Base-by-base conservation (phyloP, 345 rosid species). In the Populus tremula region DNA sequence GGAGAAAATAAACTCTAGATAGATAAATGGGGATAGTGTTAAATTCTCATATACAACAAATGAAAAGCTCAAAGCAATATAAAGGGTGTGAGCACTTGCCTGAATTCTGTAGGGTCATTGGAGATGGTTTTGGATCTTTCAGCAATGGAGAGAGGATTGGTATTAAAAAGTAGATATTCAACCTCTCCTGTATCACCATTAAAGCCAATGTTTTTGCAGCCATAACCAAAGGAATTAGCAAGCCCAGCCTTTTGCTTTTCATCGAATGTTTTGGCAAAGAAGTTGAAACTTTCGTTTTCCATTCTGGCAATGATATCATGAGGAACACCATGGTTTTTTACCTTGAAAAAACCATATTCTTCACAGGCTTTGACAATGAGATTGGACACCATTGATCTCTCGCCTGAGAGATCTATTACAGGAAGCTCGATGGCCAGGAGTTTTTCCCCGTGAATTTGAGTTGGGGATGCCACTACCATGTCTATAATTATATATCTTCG, bases 181-280 rank as follows among this genome's bases (percentile, higher is more conserved):
- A 85, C 77, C 72, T 82, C 82, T 5, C 87, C 87, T 3, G 53
- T 31, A 50, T 85, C 87, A 20, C 87, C 87, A 27, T 77, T 85
- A 16, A 78, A 72, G 54, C 87, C 87, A 53, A 85, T 82, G n/a
- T 72, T 82, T 71, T 72, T 85, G 74, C 85, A 74, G 21, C 87
- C 87, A 29, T 85, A 85, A 14, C 87, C 87, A 6, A 82, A 61
- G 12, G 85, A 85, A 71, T 70, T 72, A n/a, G 83, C 81, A 1
- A 81, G 83, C 2, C 81, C 85, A 5, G 81, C 77, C 64, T 38
- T 68, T 43, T 76, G 73, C 77, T 85, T 85, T 43, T 85, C 87
- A 1, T 38, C 45, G 11, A 41, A 65, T 3, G 85, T 67, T 54
- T 74, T 74, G 4, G 39, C 75, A 38, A 85, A 85, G 74, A 85